Percentiles rank a stretch among this genome's conserved stretches.
These are phyloP conservation scores for Casuarina cunninghamiana DNA, from an alignment of 306 rosid species.

Conservation along the genomic window DNA sequence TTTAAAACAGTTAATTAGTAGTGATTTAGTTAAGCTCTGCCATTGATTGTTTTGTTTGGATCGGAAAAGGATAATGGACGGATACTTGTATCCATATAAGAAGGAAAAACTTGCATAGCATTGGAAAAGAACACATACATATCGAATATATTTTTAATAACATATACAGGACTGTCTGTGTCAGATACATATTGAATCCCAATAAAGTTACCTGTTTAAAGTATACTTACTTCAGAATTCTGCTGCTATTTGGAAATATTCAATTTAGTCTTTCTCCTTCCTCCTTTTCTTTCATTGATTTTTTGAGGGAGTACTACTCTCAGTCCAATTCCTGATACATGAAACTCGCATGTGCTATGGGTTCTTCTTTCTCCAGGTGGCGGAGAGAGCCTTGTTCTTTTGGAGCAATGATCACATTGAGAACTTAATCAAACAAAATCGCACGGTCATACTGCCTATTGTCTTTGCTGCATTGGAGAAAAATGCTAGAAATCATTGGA, in stretches of 20 bases:
- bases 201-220: no score
- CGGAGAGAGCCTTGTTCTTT: constrained; percentile 76
- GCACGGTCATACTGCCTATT: constrained; percentile 67
- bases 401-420: constrained; percentile 81
- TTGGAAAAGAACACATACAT: background rate
- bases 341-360: constrained; percentile 13
- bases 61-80: background rate
- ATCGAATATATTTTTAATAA: no score
- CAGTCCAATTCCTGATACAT: background rate
- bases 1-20: background rate
- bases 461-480: constrained; percentile 77
- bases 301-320: background rate
- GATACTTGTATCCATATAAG: background rate
- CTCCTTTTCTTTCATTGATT: background rate
- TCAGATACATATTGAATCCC: no score
- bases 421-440: constrained; percentile 68
- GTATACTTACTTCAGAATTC: no score
- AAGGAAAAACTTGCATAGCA: background rate
- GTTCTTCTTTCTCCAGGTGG: constrained; percentile 52
- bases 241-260: background rate
- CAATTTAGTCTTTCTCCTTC: background rate
- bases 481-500: constrained; percentile 74
- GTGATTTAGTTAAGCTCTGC: background rate
- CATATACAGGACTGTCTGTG: no score
- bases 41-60: background rate